Conservation (phyloP, 352 stramenopile genomes). For the Phytophthora uliginosa region DNA sequence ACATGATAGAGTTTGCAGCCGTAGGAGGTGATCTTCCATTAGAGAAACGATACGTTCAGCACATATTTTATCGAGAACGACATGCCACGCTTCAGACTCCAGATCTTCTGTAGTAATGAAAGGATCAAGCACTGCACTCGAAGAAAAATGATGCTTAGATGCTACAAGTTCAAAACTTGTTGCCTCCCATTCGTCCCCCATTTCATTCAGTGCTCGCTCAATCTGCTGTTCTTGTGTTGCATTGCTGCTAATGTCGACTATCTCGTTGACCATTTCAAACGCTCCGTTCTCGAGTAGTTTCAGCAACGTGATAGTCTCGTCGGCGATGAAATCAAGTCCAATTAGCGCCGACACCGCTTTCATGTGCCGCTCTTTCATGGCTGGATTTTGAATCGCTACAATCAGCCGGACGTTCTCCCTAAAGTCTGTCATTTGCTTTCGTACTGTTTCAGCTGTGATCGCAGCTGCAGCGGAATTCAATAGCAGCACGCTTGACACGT, state of each 20-base stretch:
- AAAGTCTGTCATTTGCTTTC: constrained; percentile 87
- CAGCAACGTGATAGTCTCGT: constrained; percentile 71
- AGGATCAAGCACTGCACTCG: constrained; percentile 7
- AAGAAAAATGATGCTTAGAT: constrained; percentile 15
- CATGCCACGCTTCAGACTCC: constrained; percentile 8
- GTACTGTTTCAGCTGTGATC: constrained; percentile 76
- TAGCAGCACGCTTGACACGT: constrained; percentile 67
- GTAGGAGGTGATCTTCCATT: constrained; percentile 69
- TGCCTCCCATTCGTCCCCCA: constrained; percentile 59
- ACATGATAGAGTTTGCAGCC: constrained; percentile 60
- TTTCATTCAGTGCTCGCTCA: constrained; percentile 55
- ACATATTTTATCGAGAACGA: constrained; percentile 45
- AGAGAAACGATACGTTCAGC: constrained; percentile 58
- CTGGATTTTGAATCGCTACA: constrained; percentile 70
- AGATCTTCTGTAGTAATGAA: constrained; percentile 5
- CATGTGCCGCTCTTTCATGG: constrained; percentile 73
- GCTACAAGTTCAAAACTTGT: constrained; percentile 60
- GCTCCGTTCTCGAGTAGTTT: constrained; percentile 78
- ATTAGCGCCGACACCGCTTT: constrained; percentile 65
- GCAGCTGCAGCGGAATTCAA: constrained; percentile 63
- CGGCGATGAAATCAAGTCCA: constrained; percentile 57
- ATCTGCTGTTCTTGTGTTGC: constrained; percentile 77
- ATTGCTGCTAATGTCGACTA: constrained; percentile 74
- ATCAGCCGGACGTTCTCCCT: constrained; percentile 73
- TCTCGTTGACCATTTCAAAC: constrained; percentile 56